Conservation (phyloP, 2,329 filamentous ascomycete genomes). For the Thermomyces lanuginosus region DNA sequence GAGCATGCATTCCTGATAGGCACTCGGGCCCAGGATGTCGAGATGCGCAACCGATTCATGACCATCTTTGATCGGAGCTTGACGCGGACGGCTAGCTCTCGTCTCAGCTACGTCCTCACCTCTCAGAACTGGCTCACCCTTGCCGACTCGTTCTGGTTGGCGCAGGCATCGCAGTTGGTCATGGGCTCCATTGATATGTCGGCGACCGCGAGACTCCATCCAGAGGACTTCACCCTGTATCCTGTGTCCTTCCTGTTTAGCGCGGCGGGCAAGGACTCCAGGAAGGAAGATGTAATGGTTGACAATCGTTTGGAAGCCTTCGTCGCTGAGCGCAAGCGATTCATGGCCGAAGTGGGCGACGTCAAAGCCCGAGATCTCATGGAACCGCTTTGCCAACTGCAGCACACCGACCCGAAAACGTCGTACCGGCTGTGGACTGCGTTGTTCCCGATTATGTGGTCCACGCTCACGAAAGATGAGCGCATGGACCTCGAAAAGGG, state of each 20-base stretch:
- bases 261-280: slow-evolving; percentile 53
- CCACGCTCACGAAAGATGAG: slow-evolving; percentile 71
- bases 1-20: slow-evolving; percentile 97
- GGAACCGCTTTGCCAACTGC: slow-evolving; percentile 77
- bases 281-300: slow-evolving; percentile 48
- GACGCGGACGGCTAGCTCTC: slow-evolving; percentile 77
- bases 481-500: slow-evolving; percentile 79
- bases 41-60: slow-evolving; percentile 96
- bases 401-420: slow-evolving; percentile 69
- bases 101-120: slow-evolving; percentile 73
- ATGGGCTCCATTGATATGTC: slow-evolving; percentile 82
- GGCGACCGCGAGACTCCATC: slow-evolving; percentile 57
- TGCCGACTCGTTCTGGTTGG: slow-evolving; percentile 88
- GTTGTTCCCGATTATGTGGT: slow-evolving; percentile 89
- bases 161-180: slow-evolving; percentile 84
- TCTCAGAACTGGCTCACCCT: slow-evolving; percentile 96
- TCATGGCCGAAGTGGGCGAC: slow-evolving; percentile 67
- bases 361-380: slow-evolving; percentile 77
- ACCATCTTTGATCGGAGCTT: slow-evolving; percentile 88
- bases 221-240: slow-evolving; percentile 68
- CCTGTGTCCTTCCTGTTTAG: slow-evolving; percentile 58
- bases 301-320: slow-evolving; percentile 72
- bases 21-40: slow-evolving; percentile 77
- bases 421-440: slow-evolving; percentile 82
- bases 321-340: slow-evolving; percentile 63